A percentile compares a stretch with the other conserved stretches of the same genome.
Evolutionary conservation across 192 early-diverging fungal species (phyloP).

Genomic region (Entrophospora sp.): DNA sequence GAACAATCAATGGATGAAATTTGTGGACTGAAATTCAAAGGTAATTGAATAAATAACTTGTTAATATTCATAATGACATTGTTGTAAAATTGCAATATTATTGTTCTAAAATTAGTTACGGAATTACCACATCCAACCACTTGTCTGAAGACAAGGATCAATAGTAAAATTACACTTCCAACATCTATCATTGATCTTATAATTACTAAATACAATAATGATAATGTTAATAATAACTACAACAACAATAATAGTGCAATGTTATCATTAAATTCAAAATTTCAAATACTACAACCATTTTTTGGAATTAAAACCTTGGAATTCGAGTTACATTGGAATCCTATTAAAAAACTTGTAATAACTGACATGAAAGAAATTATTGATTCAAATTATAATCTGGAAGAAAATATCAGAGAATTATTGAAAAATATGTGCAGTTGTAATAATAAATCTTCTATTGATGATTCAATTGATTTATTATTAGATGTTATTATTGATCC

Average conservation of each 20-base stretch:
- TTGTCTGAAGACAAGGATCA: too few species aligned
- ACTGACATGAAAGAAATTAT: neutral
- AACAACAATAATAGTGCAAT: neutral
- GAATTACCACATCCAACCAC: neutral
- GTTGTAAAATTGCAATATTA: neutral
- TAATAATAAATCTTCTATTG: too few species aligned
- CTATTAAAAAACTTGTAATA: neutral
- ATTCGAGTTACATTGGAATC: slow-evolving; percentile 16
- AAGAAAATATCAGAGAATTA: too few species aligned
- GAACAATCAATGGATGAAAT: neutral
- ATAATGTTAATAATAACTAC: neutral
- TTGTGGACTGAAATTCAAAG: slow-evolving; percentile 13
- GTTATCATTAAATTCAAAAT: neutral
- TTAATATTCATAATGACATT: neutral
- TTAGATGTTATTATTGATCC: too few species aligned
- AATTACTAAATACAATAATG: neutral
- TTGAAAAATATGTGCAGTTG: too few species aligned
- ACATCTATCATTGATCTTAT: neutral
- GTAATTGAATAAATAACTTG: neutral
- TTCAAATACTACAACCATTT: neutral
- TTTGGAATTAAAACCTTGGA: slow-evolving; percentile 10
- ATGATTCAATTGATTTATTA: too few species aligned
- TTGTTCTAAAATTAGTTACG: neutral
- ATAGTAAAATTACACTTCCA: neutral
- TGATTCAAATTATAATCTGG: neutral